Conservation (phyloP, 208 protist genomes). For the Wallacemonas rigidus region DNA sequence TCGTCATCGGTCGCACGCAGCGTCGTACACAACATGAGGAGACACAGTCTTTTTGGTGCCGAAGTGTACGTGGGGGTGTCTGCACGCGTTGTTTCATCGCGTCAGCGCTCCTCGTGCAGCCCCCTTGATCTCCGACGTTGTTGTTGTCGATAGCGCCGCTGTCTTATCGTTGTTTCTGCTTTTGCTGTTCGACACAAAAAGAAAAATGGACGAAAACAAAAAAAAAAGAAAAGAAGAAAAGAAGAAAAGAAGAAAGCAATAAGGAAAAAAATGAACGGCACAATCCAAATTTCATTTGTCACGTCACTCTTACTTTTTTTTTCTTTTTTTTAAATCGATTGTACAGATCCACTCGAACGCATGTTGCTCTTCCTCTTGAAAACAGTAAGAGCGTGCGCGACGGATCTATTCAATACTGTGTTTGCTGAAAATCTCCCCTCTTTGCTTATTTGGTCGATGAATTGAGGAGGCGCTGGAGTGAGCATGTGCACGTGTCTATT, state of each 20-base stretch:
- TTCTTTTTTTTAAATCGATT: neutral
- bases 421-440: neutral
- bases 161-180: too few relatives aligned
- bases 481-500: neutral
- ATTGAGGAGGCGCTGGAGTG: neutral
- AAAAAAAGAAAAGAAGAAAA: slow-evolving; percentile 12
- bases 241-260: slow-evolving; percentile 10
- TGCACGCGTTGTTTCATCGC: too few relatives aligned
- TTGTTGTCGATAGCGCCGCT: too few relatives aligned
- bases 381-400: neutral
- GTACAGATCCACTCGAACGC: neutral
- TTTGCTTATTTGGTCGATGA: neutral
- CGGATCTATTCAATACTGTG: neutral
- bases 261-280: neutral
- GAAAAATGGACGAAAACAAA: slow-evolving; percentile 1
- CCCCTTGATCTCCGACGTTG: too few relatives aligned
- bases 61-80: too few relatives aligned
- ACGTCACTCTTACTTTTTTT: neutral
- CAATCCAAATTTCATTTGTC: neutral
- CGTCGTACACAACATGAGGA: too few relatives aligned
- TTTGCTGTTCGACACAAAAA: neutral
- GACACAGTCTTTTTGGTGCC: too few relatives aligned
- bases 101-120: too few relatives aligned
- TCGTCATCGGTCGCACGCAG: too few relatives aligned
- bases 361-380: neutral